These are phyloP conservation scores for Passalora sequoiae DNA, from an alignment of 2,329 filamentous ascomycete species.

Conservation along the genomic window DNA sequence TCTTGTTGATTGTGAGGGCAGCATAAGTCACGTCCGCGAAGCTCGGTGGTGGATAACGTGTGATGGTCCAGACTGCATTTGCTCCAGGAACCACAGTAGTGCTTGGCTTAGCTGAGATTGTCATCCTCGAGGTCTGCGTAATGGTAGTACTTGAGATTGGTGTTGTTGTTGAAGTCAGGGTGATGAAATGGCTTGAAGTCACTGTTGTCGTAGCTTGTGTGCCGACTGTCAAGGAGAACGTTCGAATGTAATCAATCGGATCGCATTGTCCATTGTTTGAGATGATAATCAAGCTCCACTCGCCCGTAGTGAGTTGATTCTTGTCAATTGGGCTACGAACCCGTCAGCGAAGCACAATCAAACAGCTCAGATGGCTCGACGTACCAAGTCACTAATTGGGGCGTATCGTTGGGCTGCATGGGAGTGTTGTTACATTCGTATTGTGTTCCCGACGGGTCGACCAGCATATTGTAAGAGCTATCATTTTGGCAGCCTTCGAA, in stretches of 20 bases:
- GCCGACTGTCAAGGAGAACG: slow-evolving; percentile 36
- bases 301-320: slow-evolving; percentile 39
- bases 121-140: slow-evolving; percentile 22
- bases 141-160: slow-evolving; percentile 26
- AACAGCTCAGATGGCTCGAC: background rate
- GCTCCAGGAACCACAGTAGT: slow-evolving; percentile 10
- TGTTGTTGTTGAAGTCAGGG: slow-evolving; percentile 16
- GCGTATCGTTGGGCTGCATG: slow-evolving; percentile 37
- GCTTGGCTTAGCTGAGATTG: slow-evolving; percentile 25
- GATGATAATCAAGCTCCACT: slow-evolving; percentile 42
- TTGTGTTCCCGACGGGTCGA: slow-evolving; percentile 39
- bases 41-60: slow-evolving; percentile 12
- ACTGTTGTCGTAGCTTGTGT: slow-evolving; percentile 12
- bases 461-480: slow-evolving; percentile 41
- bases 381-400: slow-evolving; percentile 38
- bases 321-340: slow-evolving; percentile 36
- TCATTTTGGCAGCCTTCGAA: slow-evolving; percentile 42
- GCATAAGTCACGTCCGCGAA: slow-evolving; percentile 18
- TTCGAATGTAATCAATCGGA: slow-evolving; percentile 44
- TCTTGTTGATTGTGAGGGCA: slow-evolving; percentile 25
- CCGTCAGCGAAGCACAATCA: background rate
- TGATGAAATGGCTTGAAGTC: slow-evolving; percentile 14
- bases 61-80: slow-evolving; percentile 13
- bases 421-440: slow-evolving; percentile 34
- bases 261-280: slow-evolving; percentile 41